Evolutionary conservation across 148 eudicot species (phyloP).

Genomic region (Cornus suecica): DNA sequence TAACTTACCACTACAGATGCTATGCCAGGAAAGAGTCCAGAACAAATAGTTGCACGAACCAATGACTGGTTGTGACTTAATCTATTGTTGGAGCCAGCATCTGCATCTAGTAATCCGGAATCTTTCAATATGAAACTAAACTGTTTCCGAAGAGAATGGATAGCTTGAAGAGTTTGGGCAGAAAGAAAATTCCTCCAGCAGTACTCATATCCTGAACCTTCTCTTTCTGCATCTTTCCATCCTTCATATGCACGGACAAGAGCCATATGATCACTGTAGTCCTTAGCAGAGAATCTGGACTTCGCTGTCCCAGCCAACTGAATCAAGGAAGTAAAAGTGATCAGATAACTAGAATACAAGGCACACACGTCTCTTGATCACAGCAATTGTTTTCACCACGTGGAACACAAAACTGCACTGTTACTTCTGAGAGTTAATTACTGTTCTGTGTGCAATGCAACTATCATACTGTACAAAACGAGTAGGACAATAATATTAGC

Average conservation of each 20-base stretch:
- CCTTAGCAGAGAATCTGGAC: constrained; percentile 97
- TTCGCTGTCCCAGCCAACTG: constrained; percentile 99
- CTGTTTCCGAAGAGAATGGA: constrained; percentile 94
- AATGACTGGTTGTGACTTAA: constrained; percentile 90
- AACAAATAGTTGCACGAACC: constrained; percentile 97
- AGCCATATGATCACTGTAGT: constrained; percentile 99
- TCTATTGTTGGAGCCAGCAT: constrained; percentile 60
- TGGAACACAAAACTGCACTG: neutral
- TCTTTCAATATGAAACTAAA: constrained; percentile 81
- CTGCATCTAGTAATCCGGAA: constrained; percentile 71
- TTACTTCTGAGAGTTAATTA: neutral
- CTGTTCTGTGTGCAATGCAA: neutral
- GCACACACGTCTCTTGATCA: neutral
- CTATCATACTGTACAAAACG: neutral
- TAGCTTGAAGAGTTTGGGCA: constrained; percentile 97
- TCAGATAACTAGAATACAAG: neutral
- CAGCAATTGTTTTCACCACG: neutral
- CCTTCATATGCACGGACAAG: constrained; percentile 99
- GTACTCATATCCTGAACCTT: constrained; percentile 96
- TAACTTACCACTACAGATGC: constrained; percentile 88
- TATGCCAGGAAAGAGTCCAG: constrained; percentile 96
- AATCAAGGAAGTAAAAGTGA: constrained; percentile 9
- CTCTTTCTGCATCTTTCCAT: constrained; percentile 99
- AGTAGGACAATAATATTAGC: neutral
- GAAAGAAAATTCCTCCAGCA: constrained; percentile 99